Evolutionary conservation across 2,329 filamentous ascomycete genomes (phyloP).

Genomic region (Neofusicoccum ribis): DNA sequence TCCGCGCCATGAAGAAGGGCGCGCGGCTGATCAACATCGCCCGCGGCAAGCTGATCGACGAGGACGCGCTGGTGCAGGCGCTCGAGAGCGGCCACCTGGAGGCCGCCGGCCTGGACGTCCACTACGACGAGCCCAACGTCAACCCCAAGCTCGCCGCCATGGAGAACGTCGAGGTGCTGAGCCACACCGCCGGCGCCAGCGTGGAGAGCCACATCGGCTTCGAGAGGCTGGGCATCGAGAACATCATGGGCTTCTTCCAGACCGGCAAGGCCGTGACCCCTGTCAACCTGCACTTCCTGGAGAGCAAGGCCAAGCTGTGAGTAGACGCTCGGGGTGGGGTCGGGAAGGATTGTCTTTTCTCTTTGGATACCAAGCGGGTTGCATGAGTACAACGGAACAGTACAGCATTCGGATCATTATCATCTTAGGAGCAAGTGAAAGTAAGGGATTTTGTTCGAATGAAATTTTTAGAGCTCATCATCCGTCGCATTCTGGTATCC

Average conservation of each 20-base stretch:
- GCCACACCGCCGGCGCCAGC: conserved; percentile 67
- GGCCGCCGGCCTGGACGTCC: conserved; percentile 54
- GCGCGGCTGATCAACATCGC: conserved; percentile 56
- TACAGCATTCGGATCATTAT: background rate
- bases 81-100: conserved; percentile 51
- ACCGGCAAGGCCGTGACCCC: conserved; percentile 58
- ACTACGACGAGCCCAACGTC: conserved; percentile 53
- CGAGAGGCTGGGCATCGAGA: conserved; percentile 66
- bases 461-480: no score
- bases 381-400: background rate
- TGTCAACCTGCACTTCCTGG: conserved; percentile 61
- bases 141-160: conserved; percentile 48
- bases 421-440: no score
- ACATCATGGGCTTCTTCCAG: conserved; percentile 61
- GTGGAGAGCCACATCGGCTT: conserved; percentile 67
- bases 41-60: conserved; percentile 53
- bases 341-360: background rate
- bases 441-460: no score
- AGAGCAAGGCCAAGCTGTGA: conserved; percentile 28
- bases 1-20: conserved; percentile 50
- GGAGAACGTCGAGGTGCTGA: conserved; percentile 59
- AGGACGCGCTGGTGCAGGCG: conserved; percentile 49
- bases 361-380: conserved; percentile 3
- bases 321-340: background rate
- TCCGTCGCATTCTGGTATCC: no score